These are phyloP conservation scores for Desmodesmus armatus DNA, from an alignment of 139 green algal species.

Conservation along the genomic window DNA sequence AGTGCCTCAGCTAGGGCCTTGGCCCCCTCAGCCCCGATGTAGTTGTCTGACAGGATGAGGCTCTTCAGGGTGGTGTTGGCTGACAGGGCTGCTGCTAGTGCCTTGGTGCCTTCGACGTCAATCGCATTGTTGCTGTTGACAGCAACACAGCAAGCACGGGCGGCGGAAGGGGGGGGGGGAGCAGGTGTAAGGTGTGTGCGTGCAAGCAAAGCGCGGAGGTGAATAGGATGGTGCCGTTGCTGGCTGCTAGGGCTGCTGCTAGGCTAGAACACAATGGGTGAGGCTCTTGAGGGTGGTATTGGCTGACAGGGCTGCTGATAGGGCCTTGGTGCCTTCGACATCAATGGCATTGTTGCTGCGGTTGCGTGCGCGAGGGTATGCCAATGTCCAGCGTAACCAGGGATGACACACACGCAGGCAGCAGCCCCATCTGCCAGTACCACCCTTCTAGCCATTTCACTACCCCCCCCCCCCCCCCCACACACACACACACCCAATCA, in stretches of 20 bases:
- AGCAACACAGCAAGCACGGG: not conserved
- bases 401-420: not conserved
- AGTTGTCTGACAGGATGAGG: constrained; percentile 92
- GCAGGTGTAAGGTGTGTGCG: no score
- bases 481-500: not conserved
- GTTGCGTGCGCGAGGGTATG: not conserved
- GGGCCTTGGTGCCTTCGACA: constrained; percentile 53
- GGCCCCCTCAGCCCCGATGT: constrained; percentile 67
- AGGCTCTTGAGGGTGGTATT: constrained; percentile 83
- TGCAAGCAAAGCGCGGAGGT: not conserved
- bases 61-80: constrained; percentile 76
- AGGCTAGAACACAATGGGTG: constrained; percentile 79
- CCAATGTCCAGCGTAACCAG: not conserved
- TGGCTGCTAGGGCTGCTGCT: constrained; percentile 77
- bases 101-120: constrained; percentile 58
- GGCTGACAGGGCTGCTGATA: constrained; percentile 51
- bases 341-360: constrained; percentile 62
- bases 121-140: constrained; percentile 62
- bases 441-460: not conserved
- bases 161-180: not conserved
- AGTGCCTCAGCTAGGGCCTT: constrained; percentile 83
- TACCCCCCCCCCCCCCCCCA: not conserved
- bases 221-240: constrained; percentile 71
- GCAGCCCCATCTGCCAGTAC: not conserved
- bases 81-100: constrained; percentile 51